A percentile compares a stretch with the other conserved stretches of the same genome.
Conservation (phyloP, 2,329 filamentous ascomycete species). For the Achaetomium macrosporum region DNA sequence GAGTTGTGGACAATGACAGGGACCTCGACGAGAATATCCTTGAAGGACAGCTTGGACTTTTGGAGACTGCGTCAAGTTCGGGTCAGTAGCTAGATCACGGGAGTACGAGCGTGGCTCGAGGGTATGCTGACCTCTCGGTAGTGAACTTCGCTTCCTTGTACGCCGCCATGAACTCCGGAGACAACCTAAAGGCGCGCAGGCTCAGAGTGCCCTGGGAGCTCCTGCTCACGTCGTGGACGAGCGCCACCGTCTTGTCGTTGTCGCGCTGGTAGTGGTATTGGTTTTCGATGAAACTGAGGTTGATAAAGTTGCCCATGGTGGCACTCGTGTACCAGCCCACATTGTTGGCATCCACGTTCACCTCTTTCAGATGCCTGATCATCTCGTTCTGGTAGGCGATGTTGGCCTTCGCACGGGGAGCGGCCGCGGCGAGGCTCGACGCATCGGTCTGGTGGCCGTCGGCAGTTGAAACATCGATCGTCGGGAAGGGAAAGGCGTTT, state of each 20-base stretch:
- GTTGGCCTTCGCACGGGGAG: conserved; percentile 88
- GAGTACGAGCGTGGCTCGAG: conserved; percentile 18
- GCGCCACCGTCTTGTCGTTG: conserved; percentile 78
- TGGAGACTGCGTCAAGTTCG: conserved; percentile 59
- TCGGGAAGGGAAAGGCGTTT: conserved; percentile 91
- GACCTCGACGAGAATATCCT: conserved; percentile 87
- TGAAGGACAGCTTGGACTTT: conserved; percentile 89
- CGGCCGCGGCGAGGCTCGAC: conserved; percentile 73
- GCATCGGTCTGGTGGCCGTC: conserved; percentile 71
- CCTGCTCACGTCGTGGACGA: conserved; percentile 93
- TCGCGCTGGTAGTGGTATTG: conserved; percentile 96
- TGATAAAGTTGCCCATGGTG: conserved; percentile 98
- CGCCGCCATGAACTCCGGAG: conserved; percentile 77
- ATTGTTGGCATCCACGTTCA: conserved; percentile 97
- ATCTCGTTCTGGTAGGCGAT: conserved; percentile 87
- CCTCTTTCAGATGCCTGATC: conserved; percentile 93
- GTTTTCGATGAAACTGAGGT: conserved; percentile 93
- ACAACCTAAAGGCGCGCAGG: conserved; percentile 85
- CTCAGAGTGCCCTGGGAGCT: conserved; percentile 88
- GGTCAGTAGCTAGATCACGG: conserved; percentile 16
- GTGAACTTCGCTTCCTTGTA: conserved; percentile 98
- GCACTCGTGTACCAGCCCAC: conserved; percentile 98
- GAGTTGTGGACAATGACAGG: conserved; percentile 93
- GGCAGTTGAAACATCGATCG: conserved; percentile 62
- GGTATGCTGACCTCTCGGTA: conserved; percentile 69